Conservation (phyloP, 441 rosid genomes). For the Euphorbia celastroides region DNA sequence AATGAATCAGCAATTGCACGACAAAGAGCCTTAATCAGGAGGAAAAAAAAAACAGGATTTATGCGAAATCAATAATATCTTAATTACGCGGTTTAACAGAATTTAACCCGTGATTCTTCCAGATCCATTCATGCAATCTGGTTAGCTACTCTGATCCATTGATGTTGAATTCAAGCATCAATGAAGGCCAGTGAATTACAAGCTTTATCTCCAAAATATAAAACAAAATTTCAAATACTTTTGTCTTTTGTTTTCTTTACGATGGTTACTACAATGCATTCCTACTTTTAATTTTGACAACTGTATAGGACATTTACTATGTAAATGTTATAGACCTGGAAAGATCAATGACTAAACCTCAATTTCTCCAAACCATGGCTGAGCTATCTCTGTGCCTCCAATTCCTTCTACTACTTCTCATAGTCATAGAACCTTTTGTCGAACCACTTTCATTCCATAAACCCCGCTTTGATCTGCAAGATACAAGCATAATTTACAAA, state of each 20-base stretch:
- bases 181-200: not conserved
- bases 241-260: not conserved
- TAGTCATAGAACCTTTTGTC: not conserved
- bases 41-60: too few relatives aligned
- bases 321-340: not conserved
- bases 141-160: constrained; percentile 23
- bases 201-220: not conserved
- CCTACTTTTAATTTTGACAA: too few relatives aligned
- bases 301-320: not conserved
- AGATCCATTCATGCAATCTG: too few relatives aligned
- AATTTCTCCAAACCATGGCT: not conserved
- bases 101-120: too few relatives aligned
- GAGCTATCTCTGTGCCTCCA: constrained; percentile 4
- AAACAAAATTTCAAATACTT: constrained; percentile 27
- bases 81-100: too few relatives aligned
- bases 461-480: constrained; percentile 19
- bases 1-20: too few relatives aligned
- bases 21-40: too few relatives aligned
- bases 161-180: constrained; percentile 32
- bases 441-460: constrained; percentile 22
- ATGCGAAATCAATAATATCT: too few relatives aligned
- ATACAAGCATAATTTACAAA: constrained; percentile 22
- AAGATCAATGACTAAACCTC: not conserved
- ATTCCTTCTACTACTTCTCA: constrained; percentile 12
- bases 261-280: not conserved